Evolutionary conservation across 805 yeast species (phyloP), one percentile per base, ranked within the genome.

Genomic region (Komagataella pseudopastoris): DNA sequence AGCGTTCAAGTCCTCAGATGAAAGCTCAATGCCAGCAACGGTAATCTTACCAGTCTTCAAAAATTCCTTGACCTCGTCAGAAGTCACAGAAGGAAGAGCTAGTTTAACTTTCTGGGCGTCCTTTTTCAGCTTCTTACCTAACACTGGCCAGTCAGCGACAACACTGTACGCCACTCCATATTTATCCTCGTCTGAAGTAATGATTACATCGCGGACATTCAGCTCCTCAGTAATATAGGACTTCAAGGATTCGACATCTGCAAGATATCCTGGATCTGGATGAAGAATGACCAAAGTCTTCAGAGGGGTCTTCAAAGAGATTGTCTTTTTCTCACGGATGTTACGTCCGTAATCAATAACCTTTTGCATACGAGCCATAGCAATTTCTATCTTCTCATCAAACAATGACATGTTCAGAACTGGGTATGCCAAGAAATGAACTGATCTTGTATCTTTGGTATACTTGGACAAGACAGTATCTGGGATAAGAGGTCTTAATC

Each of bases 81-180:
- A 85, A 18, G 91, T 71, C 50, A 93, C 78, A 7, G 63, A 63
- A 56, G 97, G 98, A 59, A 93, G 77, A 16, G 95, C 98, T 63
- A 83, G 95, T 77, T 91, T 95, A 54, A 93, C 99, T 67, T 80
- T 83, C 72, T 86, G 88, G 55, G 87, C 95, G 61, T 90, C 98
- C 65, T 83, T 82, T 81, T 89, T 91, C 69, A 93, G 79, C 71
- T 93, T 93, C 77, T 91, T 93, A 72, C 99, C 99, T 59, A 93
- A 77, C 18, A 89, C 88, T 53, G 98, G 96, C 99, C 99, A 93
- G 73, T 93, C 99, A 49, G 99, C 99, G 67, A 87, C 95, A 46
- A 91, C 97, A 56, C 78, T 80, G 75, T 90, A 91, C 65, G 84
- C 86, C 55, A 93, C 98, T 61, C 90, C 93, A 65, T 90, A 91